Conservation (phyloP, 2,329 filamentous ascomycete species). For the Pseudofabraea citricarpa region DNA sequence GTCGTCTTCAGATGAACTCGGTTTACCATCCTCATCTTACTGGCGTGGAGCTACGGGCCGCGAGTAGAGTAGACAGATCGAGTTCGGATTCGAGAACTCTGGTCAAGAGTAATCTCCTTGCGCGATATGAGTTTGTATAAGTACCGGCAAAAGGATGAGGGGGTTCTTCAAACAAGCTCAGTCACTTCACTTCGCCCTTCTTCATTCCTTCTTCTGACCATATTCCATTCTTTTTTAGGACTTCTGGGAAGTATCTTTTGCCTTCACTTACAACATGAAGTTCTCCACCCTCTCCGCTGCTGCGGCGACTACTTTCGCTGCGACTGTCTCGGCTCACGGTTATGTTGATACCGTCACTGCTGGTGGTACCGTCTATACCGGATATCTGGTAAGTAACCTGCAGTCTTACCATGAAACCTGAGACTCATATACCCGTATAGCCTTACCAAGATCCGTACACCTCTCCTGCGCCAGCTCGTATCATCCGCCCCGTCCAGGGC, state of each 20-base stretch:
- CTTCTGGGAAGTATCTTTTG: not conserved
- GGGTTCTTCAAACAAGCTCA: not conserved
- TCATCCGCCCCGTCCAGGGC: constrained; percentile 52
- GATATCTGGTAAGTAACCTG: constrained; percentile 27
- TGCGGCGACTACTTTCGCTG: constrained; percentile 18
- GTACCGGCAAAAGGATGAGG: not conserved
- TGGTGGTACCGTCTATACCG: constrained; percentile 23
- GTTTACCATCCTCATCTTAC: too few relatives aligned
- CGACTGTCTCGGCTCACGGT: constrained; percentile 40
- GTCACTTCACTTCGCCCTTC: not conserved
- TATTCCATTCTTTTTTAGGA: not conserved
- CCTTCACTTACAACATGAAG: not conserved
- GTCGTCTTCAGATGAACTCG: too few relatives aligned
- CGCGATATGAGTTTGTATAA: too few relatives aligned
- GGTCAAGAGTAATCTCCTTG: too few relatives aligned
- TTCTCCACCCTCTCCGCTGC: constrained; percentile 9
- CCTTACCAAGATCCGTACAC: constrained; percentile 40
- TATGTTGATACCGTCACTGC: constrained; percentile 43
- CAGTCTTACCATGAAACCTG: constrained; percentile 4
- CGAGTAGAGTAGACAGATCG: not conserved
- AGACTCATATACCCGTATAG: constrained; percentile 23
- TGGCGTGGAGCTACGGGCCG: not conserved
- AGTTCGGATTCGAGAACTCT: not conserved
- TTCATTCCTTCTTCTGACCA: not conserved
- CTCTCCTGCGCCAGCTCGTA: constrained; percentile 36